phyloP scores from a whole-genome alignment of 768 basidiomycete genomes.

The Leucosporidium creatinivorum region DNA sequence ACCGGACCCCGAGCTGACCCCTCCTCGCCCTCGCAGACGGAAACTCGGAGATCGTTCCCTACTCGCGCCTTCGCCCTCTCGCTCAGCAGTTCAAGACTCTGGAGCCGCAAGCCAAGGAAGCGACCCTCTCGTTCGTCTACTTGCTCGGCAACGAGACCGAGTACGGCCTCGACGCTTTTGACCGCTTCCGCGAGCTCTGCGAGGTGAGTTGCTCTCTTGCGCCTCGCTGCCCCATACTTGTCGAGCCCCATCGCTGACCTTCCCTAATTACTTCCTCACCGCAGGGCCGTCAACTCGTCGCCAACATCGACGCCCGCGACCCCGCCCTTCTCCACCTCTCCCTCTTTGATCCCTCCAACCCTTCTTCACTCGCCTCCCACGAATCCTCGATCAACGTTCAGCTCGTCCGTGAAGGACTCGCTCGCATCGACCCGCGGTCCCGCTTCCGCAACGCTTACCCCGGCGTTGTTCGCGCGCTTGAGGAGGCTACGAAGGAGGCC shows the following conservation, averaged over 20 bases:
- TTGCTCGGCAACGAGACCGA: slow-evolving; percentile 69
- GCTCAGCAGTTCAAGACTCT: slow-evolving; percentile 83
- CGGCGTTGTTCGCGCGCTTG: slow-evolving; percentile 58
- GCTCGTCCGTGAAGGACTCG: slow-evolving; percentile 79
- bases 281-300: slow-evolving; percentile 88
- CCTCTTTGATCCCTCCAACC: slow-evolving; percentile 80
- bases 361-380: slow-evolving; percentile 59
- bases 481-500: slow-evolving; percentile 55
- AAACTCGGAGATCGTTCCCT: slow-evolving; percentile 81
- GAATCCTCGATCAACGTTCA: slow-evolving; percentile 78
- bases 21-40: slow-evolving; percentile 58
- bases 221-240: not conserved
- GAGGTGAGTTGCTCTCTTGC: slow-evolving; percentile 46
- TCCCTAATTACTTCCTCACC: not conserved
- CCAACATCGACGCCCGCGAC: slow-evolving; percentile 86
- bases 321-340: slow-evolving; percentile 71
- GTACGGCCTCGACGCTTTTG: slow-evolving; percentile 74
- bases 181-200: slow-evolving; percentile 73
- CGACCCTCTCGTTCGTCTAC: slow-evolving; percentile 65
- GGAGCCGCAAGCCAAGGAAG: slow-evolving; percentile 89
- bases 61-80: slow-evolving; percentile 69
- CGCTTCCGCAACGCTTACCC: slow-evolving; percentile 50
- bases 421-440: slow-evolving; percentile 66
- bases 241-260: not conserved
- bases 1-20: not conserved